Conservation (phyloP, 371 early-diverging fungal species). For the Haplosporangium sp. region DNA sequence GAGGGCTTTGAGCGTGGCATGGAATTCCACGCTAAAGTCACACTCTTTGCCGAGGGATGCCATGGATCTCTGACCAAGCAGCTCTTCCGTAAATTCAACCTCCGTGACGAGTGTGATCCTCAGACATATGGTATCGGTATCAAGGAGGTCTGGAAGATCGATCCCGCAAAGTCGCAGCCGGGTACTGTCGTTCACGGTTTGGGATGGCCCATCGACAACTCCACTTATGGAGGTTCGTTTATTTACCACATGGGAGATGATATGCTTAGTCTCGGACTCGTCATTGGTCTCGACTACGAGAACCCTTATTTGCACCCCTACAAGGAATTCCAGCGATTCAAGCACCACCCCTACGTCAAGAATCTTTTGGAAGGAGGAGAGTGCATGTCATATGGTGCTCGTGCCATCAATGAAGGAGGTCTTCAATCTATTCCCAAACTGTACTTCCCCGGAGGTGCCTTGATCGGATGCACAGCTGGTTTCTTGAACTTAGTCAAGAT, state of each 20-base stretch:
- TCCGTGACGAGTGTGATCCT: constrained; percentile 84
- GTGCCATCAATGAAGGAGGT: constrained; percentile 97
- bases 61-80: constrained; percentile 96
- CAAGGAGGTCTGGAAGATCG: constrained; percentile 98
- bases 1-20: constrained; percentile 95
- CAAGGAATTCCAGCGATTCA: constrained; percentile 96
- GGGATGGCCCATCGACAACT: constrained; percentile 92
- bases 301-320: constrained; percentile 97
- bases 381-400: constrained; percentile 94
- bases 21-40: constrained; percentile 94
- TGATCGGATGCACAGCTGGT: constrained; percentile 97
- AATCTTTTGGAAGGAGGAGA: constrained; percentile 92
- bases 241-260: constrained; percentile 95
- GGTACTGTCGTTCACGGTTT: constrained; percentile 91
- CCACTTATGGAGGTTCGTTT: constrained; percentile 96
- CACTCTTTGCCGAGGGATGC: constrained; percentile 98
- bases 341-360: constrained; percentile 91
- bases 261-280: constrained; percentile 88
- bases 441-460: constrained; percentile 95
- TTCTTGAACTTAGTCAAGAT: constrained; percentile 98
- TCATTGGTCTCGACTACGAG: constrained; percentile 93
- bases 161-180: constrained; percentile 85
- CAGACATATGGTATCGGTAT: constrained; percentile 96
- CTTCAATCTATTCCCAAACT: constrained; percentile 92
- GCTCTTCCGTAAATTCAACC: constrained; percentile 85